These are phyloP conservation scores for Flaveria trinervia DNA, from an alignment of 129 eudicot species.

Conservation along the genomic window DNA sequence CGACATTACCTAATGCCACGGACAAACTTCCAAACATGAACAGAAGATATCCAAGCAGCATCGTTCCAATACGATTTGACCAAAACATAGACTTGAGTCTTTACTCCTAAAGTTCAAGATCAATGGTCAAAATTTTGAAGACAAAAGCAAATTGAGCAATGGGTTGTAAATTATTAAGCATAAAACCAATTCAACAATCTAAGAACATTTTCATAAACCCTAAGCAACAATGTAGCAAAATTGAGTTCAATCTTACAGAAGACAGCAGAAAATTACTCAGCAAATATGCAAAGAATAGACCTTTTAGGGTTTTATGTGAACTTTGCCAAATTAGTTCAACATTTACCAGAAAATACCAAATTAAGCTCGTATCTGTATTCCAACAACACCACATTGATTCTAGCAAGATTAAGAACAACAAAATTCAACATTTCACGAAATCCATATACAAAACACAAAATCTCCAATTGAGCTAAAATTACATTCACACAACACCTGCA, in stretches of 20 bases:
- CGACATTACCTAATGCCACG: slow-evolving; percentile 48
- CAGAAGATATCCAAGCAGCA: slow-evolving; percentile 55
- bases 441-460: too few relatives aligned
- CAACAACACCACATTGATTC: neutral
- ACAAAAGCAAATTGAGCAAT: neutral
- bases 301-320: neutral
- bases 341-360: neutral
- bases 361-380: slow-evolving; percentile 3
- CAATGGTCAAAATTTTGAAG: slow-evolving; percentile 17
- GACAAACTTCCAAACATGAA: slow-evolving; percentile 42
- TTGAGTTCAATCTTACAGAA: neutral
- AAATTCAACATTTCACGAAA: too few relatives aligned
- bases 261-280: slow-evolving; percentile 10
- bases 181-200: neutral
- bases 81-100: slow-evolving; percentile 9
- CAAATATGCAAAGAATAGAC: slow-evolving; percentile 14
- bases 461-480: too few relatives aligned
- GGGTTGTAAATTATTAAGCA: neutral
- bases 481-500: too few relatives aligned
- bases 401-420: too few relatives aligned
- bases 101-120: slow-evolving; percentile 20
- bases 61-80: slow-evolving; percentile 34
- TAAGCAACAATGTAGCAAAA: slow-evolving; percentile 11
- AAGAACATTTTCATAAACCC: slow-evolving; percentile 13
- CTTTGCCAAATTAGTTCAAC: too few relatives aligned